phyloP scores from a whole-genome alignment of 129 eudicot genomes.

The Helichrysum umbraculigerum region DNA sequence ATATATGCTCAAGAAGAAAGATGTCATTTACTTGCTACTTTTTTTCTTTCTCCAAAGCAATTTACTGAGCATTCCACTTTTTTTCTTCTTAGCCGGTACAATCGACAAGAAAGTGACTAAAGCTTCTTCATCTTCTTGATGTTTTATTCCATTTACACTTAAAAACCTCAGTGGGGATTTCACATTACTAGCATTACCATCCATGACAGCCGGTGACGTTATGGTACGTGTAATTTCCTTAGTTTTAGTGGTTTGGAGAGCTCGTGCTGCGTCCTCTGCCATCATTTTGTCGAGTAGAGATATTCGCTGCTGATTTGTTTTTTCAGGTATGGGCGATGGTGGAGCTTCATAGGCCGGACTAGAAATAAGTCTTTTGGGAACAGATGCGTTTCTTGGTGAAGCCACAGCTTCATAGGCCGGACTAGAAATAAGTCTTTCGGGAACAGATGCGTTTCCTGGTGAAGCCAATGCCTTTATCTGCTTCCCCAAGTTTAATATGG shows the following conservation, averaged over 20 bases:
- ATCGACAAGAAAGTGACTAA: slow-evolving; percentile 52
- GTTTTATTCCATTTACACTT: slow-evolving; percentile 36
- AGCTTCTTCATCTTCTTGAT: slow-evolving; percentile 43
- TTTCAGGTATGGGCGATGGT: slow-evolving; percentile 31
- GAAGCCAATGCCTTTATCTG: slow-evolving; percentile 81
- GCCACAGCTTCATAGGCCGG: slow-evolving; percentile 50
- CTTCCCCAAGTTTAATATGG: slow-evolving; percentile 80
- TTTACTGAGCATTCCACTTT: slow-evolving; percentile 49
- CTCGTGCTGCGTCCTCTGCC: slow-evolving; percentile 66
- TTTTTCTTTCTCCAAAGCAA: slow-evolving; percentile 57
- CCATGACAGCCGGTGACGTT: slow-evolving; percentile 28
- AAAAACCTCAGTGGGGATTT: slow-evolving; percentile 29
- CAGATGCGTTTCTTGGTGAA: slow-evolving; percentile 52
- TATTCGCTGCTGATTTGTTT: slow-evolving; percentile 43
- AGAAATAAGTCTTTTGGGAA: slow-evolving; percentile 42
- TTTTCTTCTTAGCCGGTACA: slow-evolving; percentile 56
- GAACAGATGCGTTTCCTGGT: slow-evolving; percentile 50
- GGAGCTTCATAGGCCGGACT: slow-evolving; percentile 39
- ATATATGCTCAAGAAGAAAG: slow-evolving; percentile 13
- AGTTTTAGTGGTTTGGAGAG: slow-evolving; percentile 34
- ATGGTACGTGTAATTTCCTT: slow-evolving; percentile 41
- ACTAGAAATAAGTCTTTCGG: slow-evolving; percentile 41
- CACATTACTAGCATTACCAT: slow-evolving; percentile 28
- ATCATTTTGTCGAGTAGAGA: slow-evolving; percentile 78
- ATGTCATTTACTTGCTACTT: slow-evolving; percentile 41